These are phyloP conservation scores for Pseudonitzschia pungens DNA, from an alignment of 108 stramenopile species.

Conservation along the genomic window DNA sequence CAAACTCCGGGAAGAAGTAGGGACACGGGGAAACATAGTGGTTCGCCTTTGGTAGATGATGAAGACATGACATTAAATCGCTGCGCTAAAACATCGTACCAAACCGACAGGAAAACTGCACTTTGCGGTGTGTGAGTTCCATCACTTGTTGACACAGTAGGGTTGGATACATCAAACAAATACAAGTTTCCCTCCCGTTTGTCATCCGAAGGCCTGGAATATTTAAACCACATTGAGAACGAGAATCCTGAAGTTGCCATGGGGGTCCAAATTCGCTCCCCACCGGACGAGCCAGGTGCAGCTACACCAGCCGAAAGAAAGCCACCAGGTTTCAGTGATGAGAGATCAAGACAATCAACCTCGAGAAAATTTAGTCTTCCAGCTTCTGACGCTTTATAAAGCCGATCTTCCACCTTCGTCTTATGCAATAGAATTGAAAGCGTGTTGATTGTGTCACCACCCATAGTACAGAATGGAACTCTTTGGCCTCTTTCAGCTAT, in stretches of 20 bases:
- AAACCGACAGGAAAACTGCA: slow-evolving; percentile 64
- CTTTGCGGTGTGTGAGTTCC: slow-evolving; percentile 43
- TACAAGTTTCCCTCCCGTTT: slow-evolving; percentile 61
- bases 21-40: slow-evolving; percentile 73
- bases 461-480: slow-evolving; percentile 65
- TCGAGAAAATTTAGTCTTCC: slow-evolving; percentile 76
- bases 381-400: slow-evolving; percentile 75
- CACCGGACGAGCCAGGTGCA: slow-evolving; percentile 48
- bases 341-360: slow-evolving; percentile 66
- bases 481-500: slow-evolving; percentile 75
- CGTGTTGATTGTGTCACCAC: slow-evolving; percentile 79
- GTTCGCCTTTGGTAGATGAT: slow-evolving; percentile 55
- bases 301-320: slow-evolving; percentile 43
- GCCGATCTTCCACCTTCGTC: slow-evolving; percentile 69
- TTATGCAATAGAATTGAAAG: slow-evolving; percentile 77
- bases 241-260: slow-evolving; percentile 70
- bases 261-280: slow-evolving; percentile 68
- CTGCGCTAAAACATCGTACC: slow-evolving; percentile 74
- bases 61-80: slow-evolving; percentile 76
- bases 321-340: slow-evolving; percentile 50
- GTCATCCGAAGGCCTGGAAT: slow-evolving; percentile 48
- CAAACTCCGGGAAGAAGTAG: slow-evolving; percentile 76
- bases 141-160: slow-evolving; percentile 41
- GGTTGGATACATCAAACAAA: slow-evolving; percentile 76
- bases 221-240: slow-evolving; percentile 78